Conservation (phyloP, 2,329 filamentous ascomycete genomes). For the Fusarium sp. region DNA sequence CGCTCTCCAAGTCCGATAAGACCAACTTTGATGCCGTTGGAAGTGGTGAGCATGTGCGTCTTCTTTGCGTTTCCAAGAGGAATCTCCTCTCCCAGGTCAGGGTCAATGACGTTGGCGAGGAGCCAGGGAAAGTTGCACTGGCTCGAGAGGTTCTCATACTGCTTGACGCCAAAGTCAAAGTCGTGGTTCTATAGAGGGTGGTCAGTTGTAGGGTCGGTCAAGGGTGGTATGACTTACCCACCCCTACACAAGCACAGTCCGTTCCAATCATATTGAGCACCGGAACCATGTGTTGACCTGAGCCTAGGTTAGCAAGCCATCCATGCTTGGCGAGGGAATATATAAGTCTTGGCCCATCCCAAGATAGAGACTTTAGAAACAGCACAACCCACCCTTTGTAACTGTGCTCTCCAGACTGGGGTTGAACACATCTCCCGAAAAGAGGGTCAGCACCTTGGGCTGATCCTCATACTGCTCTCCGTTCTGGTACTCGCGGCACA, state of each 20-base stretch:
- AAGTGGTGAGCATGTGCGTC: constrained; percentile 81
- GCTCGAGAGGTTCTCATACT: constrained; percentile 78
- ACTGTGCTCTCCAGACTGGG: constrained; percentile 89
- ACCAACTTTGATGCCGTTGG: constrained; percentile 87
- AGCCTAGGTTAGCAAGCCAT: background rate
- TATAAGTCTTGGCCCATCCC: background rate
- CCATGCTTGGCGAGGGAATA: background rate
- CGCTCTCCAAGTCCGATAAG: constrained; percentile 87
- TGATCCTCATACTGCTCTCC: constrained; percentile 71
- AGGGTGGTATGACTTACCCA: constrained; percentile 57
- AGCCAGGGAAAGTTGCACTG: constrained; percentile 92
- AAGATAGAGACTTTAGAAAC: background rate
- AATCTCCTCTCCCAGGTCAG: constrained; percentile 78
- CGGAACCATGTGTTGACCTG: constrained; percentile 86
- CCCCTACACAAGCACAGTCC: constrained; percentile 83
- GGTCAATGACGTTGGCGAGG: constrained; percentile 88
- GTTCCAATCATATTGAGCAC: constrained; percentile 83
- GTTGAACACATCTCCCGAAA: constrained; percentile 94
- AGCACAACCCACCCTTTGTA: constrained; percentile 74
- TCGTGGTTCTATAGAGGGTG: constrained; percentile 78
- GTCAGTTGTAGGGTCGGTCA: constrained; percentile 23
- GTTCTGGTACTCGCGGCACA: constrained; percentile 79
- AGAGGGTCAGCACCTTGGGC: constrained; percentile 78
- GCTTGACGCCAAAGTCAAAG: constrained; percentile 88
- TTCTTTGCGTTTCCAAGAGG: constrained; percentile 81